phyloP scores from a whole-genome alignment of 805 yeast genomes.

The Suhomyces canberraensis region DNA sequence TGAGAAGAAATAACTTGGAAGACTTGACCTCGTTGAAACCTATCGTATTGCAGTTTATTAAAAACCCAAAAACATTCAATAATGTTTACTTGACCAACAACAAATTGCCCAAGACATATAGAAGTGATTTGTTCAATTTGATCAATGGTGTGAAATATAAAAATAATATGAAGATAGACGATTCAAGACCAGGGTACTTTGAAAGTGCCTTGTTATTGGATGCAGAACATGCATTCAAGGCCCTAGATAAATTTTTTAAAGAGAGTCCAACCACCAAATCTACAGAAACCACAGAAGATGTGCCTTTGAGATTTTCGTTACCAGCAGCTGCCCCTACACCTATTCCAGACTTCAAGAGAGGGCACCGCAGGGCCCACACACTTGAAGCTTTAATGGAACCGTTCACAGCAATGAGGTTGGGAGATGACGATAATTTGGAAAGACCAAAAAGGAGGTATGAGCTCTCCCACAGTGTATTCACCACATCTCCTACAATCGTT shows the following conservation, averaged over 20 bases:
- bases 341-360: not conserved
- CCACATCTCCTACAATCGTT: conserved; percentile 13
- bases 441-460: conserved; percentile 14
- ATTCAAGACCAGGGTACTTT: conserved; percentile 59
- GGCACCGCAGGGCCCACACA: conserved; percentile 13
- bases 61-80: conserved; percentile 29
- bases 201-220: conserved; percentile 55
- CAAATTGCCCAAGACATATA: conserved; percentile 42
- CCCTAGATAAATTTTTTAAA: conserved; percentile 37
- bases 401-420: conserved; percentile 8
- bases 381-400: conserved; percentile 17
- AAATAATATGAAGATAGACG: conserved; percentile 51
- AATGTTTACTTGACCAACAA: conserved; percentile 44
- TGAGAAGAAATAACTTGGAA: conserved; percentile 45
- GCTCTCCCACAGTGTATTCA: conserved; percentile 16
- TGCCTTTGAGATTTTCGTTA: not conserved
- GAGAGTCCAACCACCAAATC: conserved; percentile 13
- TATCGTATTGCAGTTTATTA: conserved; percentile 31
- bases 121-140: conserved; percentile 54
- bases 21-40: conserved; percentile 34
- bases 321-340: not conserved
- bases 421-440: conserved; percentile 4
- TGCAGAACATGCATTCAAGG: conserved; percentile 43
- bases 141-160: conserved; percentile 51
- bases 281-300: not conserved